phyloP scores from a whole-genome alignment of 2,329 filamentous ascomycete species.

The Cytospora chrysosperma region DNA sequence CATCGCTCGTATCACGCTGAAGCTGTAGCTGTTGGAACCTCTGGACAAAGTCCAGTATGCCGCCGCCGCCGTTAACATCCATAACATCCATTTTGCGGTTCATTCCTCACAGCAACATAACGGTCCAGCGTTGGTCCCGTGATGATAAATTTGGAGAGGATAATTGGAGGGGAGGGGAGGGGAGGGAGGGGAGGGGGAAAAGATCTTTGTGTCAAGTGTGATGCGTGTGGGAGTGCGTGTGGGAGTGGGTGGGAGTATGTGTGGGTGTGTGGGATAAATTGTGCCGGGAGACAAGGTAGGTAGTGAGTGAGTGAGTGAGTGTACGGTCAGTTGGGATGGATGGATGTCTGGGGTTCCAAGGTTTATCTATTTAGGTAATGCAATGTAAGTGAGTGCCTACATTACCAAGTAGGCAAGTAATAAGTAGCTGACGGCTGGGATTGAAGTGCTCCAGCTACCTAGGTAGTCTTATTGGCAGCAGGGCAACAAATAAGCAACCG shows the following conservation, averaged over 20 bases:
- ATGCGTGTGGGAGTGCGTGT: too few species aligned
- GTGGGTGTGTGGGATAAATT: too few species aligned
- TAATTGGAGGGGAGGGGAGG: background rate
- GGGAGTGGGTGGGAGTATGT: background rate
- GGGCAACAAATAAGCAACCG: too few species aligned
- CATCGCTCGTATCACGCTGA: slow-evolving; percentile 42
- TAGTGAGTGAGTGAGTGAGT: too few species aligned
- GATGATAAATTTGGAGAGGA: background rate
- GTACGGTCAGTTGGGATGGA: too few species aligned
- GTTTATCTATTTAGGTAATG: background rate
- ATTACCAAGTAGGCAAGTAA: too few species aligned
- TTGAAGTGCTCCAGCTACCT: background rate
- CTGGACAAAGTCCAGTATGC: slow-evolving; percentile 41
- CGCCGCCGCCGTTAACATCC: slow-evolving; percentile 8
- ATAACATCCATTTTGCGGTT: slow-evolving; percentile 13
- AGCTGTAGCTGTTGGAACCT: slow-evolving; percentile 46
- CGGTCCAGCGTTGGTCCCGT: background rate
- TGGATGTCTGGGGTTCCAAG: too few species aligned
- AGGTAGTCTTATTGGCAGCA: too few species aligned
- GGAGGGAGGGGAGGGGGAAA: too few species aligned
- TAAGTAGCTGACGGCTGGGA: too few species aligned
- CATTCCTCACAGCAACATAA: slow-evolving; percentile 1
- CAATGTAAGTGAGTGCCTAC: too few species aligned
- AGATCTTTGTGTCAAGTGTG: background rate
- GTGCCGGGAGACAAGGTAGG: too few species aligned